Evolutionary conservation across 768 basidiomycete genomes (phyloP).

Genomic region (Glaciozyma martinii): DNA sequence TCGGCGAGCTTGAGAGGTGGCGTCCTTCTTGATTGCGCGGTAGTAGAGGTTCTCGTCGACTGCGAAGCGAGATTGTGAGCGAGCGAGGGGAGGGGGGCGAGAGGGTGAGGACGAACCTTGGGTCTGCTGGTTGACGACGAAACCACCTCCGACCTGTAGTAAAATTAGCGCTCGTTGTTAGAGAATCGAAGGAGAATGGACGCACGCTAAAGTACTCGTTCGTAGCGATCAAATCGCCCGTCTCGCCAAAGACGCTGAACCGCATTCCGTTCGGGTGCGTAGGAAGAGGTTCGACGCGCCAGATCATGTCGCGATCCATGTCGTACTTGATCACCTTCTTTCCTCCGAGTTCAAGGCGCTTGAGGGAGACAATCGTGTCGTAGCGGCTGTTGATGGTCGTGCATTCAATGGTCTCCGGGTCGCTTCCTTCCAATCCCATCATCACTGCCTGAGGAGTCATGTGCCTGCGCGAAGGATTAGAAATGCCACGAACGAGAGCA

Average conservation of each 20-base stretch:
- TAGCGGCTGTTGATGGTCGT: slow-evolving; percentile 27
- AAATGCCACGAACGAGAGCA: slow-evolving; percentile 8
- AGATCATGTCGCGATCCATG: slow-evolving; percentile 84
- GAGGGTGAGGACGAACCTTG: slow-evolving; percentile 50
- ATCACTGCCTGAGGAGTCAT: slow-evolving; percentile 38
- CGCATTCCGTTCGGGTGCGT: slow-evolving; percentile 75
- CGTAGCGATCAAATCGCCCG: slow-evolving; percentile 81
- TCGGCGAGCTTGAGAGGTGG: slow-evolving; percentile 65
- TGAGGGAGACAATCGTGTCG: slow-evolving; percentile 53
- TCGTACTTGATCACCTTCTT: slow-evolving; percentile 70
- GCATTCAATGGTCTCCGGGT: slow-evolving; percentile 88
- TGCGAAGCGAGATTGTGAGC: background rate
- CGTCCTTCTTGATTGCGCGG: slow-evolving; percentile 74
- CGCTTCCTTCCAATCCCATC: slow-evolving; percentile 40
- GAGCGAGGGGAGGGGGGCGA: background rate
- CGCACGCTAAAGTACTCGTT: slow-evolving; percentile 60
- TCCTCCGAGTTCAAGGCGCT: slow-evolving; percentile 62
- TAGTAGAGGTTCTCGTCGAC: slow-evolving; percentile 77
- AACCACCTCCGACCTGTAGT: slow-evolving; percentile 74
- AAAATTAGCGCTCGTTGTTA: background rate
- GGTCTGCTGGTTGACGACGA: slow-evolving; percentile 90
- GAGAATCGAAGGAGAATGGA: background rate
- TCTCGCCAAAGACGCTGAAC: slow-evolving; percentile 68
- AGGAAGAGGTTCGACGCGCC: slow-evolving; percentile 78
- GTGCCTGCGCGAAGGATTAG: slow-evolving; percentile 32